phyloP scores from a whole-genome alignment of 2,329 filamentous ascomycete genomes.

The Bimuria novae-zelandiae region DNA sequence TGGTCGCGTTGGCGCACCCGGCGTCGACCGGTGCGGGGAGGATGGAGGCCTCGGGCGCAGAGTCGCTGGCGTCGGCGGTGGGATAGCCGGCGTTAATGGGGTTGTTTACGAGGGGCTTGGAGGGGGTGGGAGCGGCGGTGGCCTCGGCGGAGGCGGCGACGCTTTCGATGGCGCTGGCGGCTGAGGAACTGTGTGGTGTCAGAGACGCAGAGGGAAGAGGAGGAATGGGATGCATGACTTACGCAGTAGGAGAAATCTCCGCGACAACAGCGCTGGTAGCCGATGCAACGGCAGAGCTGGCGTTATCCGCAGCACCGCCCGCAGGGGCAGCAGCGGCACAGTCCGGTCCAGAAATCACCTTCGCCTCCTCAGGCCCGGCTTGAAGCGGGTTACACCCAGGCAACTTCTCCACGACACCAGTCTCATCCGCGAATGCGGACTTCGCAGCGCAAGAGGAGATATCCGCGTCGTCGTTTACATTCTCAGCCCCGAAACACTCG shows the following conservation, averaged over 20 bases:
- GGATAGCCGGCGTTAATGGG: too few relatives aligned
- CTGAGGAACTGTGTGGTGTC: too few relatives aligned
- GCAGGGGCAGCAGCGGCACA: slow-evolving; percentile 28
- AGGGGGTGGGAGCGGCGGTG: slow-evolving; percentile 4
- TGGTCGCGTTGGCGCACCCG: slow-evolving; percentile 26
- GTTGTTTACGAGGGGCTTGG: too few relatives aligned
- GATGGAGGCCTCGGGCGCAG: not conserved
- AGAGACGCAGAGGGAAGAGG: too few relatives aligned
- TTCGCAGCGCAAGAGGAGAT: slow-evolving; percentile 36
- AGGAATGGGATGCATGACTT: too few relatives aligned
- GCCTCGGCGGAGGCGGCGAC: not conserved
- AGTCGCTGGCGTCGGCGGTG: not conserved
- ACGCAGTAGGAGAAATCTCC: slow-evolving; percentile 12
- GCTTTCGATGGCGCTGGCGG: not conserved
- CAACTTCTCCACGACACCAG: slow-evolving; percentile 32
- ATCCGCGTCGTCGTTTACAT: slow-evolving; percentile 39
- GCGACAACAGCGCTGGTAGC: slow-evolving; percentile 6
- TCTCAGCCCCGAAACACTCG: slow-evolving; percentile 42
- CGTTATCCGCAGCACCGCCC: too few relatives aligned
- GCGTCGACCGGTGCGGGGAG: slow-evolving; percentile 12
- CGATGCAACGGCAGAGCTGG: slow-evolving; percentile 9
- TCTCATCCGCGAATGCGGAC: slow-evolving; percentile 20
- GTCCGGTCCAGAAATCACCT: slow-evolving; percentile 28
- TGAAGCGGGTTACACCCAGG: slow-evolving; percentile 48
- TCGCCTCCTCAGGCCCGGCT: slow-evolving; percentile 39